phyloP scores from a whole-genome alignment of 306 rosid species.

The Carpinus viminea region DNA sequence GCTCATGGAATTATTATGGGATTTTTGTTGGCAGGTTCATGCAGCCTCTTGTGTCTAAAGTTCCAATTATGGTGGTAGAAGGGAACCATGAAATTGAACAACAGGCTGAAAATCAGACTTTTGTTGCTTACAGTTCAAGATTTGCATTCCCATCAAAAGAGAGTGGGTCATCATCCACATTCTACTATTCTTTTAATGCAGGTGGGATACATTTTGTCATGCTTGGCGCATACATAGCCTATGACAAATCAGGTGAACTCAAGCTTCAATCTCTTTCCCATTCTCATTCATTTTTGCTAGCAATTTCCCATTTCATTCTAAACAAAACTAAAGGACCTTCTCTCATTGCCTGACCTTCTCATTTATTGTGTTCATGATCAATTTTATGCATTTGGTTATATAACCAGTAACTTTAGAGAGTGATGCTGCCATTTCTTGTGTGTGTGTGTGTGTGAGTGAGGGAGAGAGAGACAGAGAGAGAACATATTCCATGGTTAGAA shows the following conservation, averaged over 20 bases:
- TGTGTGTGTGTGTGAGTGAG: background rate
- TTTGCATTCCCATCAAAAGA: constrained; percentile 83
- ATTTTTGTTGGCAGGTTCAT: constrained; percentile 58
- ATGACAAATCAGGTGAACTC: constrained; percentile 59
- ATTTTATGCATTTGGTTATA: background rate
- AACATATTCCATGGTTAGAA: background rate
- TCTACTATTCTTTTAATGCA: constrained; percentile 86
- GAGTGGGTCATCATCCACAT: constrained; percentile 70
- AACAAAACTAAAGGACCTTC: background rate
- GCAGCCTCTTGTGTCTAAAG: constrained; percentile 73
- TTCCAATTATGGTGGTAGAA: constrained; percentile 83
- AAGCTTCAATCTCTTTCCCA: constrained; percentile 6
- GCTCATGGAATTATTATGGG: background rate
- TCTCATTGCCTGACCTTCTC: background rate
- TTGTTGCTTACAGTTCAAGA: constrained; percentile 77
- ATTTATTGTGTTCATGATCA: background rate
- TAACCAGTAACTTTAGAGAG: background rate
- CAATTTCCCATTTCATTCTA: background rate
- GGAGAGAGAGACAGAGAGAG: background rate
- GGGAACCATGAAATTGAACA: constrained; percentile 90
- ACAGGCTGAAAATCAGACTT: constrained; percentile 67
- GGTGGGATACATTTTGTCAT: constrained; percentile 91
- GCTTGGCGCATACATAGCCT: constrained; percentile 71
- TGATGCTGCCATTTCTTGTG: background rate
- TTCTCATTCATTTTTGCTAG: background rate